Percentiles rank a stretch among this genome's conserved stretches.
Evolutionary conservation across 1,284 basidiomycete species (phyloP).

Genomic region (Nidula niveotomentosa): DNA sequence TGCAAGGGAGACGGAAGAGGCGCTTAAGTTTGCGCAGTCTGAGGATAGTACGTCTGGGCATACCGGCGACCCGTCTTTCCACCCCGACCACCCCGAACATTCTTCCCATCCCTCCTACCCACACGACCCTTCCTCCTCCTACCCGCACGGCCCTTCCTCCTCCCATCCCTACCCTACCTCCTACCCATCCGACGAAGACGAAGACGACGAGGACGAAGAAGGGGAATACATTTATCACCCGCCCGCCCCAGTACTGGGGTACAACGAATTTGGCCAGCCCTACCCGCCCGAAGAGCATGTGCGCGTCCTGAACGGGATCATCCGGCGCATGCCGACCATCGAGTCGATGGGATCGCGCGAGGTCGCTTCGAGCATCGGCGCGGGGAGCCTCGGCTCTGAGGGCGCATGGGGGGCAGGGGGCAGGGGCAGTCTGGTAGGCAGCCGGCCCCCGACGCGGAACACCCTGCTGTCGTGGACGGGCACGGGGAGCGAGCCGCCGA

Average conservation of each 20-base stretch:
- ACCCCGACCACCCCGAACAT: slow-evolving; percentile 9
- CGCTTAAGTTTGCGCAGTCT: slow-evolving; percentile 32
- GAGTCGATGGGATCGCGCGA: slow-evolving; percentile 69
- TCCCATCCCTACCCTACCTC: too few relatives aligned
- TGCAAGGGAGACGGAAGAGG: slow-evolving; percentile 49
- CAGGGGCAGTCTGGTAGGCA: slow-evolving; percentile 15
- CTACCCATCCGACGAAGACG: slow-evolving; percentile 5
- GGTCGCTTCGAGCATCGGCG: slow-evolving; percentile 26
- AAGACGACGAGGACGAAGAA: slow-evolving; percentile 13
- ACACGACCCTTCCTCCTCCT: too few relatives aligned
- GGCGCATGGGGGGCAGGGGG: slow-evolving; percentile 10
- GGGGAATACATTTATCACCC: slow-evolving; percentile 11
- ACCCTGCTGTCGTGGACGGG: slow-evolving; percentile 20
- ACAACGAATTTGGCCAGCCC: slow-evolving; percentile 44
- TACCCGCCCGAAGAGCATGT: slow-evolving; percentile 52
- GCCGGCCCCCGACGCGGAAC: slow-evolving; percentile 31
- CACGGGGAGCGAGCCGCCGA: slow-evolving; percentile 24
- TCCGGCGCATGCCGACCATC: slow-evolving; percentile 78
- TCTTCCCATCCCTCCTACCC: too few relatives aligned
- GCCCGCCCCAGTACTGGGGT: slow-evolving; percentile 28
- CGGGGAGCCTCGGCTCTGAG: slow-evolving; percentile 21
- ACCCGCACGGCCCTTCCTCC: too few relatives aligned
- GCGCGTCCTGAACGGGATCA: slow-evolving; percentile 56
- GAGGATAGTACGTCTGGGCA: slow-evolving; percentile 16
- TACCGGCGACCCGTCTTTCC: slow-evolving; percentile 5